Evolutionary conservation across 768 basidiomycete species (phyloP), one percentile per base, ranked within the genome.

Genomic region (Boletus patriciae): DNA sequence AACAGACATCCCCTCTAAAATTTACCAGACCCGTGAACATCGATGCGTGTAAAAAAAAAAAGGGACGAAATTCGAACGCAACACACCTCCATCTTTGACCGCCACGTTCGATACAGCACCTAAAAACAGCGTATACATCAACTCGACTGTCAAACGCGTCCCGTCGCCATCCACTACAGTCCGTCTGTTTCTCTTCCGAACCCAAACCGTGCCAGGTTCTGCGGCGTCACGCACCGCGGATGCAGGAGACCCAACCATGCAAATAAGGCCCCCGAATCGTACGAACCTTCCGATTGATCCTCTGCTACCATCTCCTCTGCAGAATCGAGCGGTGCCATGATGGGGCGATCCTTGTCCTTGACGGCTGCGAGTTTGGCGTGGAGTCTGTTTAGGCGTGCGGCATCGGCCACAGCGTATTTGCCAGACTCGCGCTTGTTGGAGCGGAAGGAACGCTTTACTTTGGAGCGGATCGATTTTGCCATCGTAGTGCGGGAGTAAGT

Each of bases 391-490:
- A 93, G 76, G 38, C 92, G 86, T 40, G 87, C 90, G 19, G 91
- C 90, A 59, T 89, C 86, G 10, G 83, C 78, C 2, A 80, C 91
- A 46, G 91, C 90, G 65, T 89, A 93, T 52, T 88, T 80, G 52
- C 90, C 86, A 43, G 74, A 71, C 66, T 86, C 81, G 57, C 91
- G 84, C 72, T 93, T 93, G 64, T 88, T 86, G 15, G 85, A 77
- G 62, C 91, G 87, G 72, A 83, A 90, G 15, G 81, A 74, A 31
- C 92, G 87, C 69, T 93, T 94, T 46, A 82, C 79, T 74, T 94
- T 94, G 8, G 90, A 90, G 66, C 92, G 78, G 40, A 83, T 80
- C 43, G 90, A 92, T 78, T 94, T 94, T 42, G 88, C 91, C 91
- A 94, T 63, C 21, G 42, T 37, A 12, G 6, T 37, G 10, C 7